Evolutionary conservation across 805 yeast genomes (phyloP).

Genomic region (Diddensiella santjacobensis): DNA sequence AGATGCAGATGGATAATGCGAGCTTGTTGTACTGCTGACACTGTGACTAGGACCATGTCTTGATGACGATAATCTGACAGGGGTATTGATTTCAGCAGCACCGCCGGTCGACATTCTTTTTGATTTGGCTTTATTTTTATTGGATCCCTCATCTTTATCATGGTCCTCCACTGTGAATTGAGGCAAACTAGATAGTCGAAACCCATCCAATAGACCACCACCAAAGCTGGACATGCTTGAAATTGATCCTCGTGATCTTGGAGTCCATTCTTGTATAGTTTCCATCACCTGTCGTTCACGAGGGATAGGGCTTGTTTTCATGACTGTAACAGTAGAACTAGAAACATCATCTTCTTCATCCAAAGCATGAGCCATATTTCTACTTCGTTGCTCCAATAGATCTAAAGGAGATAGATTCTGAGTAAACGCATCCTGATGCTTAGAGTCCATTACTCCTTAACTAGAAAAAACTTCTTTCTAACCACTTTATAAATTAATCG

Average conservation of each 20-base stretch:
- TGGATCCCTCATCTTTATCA: background rate
- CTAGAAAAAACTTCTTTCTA: no score
- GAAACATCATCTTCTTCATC: background rate
- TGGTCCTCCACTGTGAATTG: background rate
- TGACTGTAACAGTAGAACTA: background rate
- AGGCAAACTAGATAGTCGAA: slow-evolving; percentile 23
- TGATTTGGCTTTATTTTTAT: no score
- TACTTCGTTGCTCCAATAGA: slow-evolving; percentile 25
- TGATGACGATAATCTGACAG: no score
- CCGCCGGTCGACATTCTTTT: no score
- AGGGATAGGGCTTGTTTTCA: background rate
- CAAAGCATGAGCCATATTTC: slow-evolving; percentile 20
- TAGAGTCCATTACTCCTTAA: no score
- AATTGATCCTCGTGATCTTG: slow-evolving; percentile 12
- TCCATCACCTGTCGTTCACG: background rate
- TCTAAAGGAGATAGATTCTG: slow-evolving; percentile 27
- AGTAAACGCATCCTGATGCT: slow-evolving; percentile 2
- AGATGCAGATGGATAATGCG: background rate
- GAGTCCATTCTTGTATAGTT: slow-evolving; percentile 4
- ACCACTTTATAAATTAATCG: no score
- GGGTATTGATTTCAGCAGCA: no score
- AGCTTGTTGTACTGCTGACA: background rate
- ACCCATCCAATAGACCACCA: slow-evolving; percentile 26
- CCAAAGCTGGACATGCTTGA: slow-evolving; percentile 17
- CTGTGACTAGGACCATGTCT: background rate